Evolutionary conservation across 108 stramenopile genomes (phyloP), one percentile per base, ranked within the genome.

Genomic region (Fistulifera pelliculosa): DNA sequence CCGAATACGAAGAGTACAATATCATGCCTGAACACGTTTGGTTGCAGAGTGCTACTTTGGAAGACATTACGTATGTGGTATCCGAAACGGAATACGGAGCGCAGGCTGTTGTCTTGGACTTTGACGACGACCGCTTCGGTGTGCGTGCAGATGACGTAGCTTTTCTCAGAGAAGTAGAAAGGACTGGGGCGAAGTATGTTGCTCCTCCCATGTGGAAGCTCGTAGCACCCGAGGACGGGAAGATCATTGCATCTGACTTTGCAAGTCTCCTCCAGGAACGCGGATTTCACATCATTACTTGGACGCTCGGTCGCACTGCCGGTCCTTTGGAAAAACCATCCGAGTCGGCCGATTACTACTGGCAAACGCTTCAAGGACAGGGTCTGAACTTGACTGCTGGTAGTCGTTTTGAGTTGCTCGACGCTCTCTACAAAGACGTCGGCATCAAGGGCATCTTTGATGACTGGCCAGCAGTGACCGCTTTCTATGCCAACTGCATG

Each of bases 401-500:
- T 17, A 64, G 71, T 41, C 43, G 54, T 1, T 76, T 62, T 47
- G 63, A 42, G 6, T 62, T 82, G 40, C 67, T 82, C 41, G 51
- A 82, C 38, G 75, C 69, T 16, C 54, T 82, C 21, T 15, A 44
- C 35, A 19, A 74, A 41, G 77, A 85, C 6, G 68, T 82, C 31
- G 85, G 80, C 13, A 62, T 82, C 17, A 11, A 79, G 1, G 85
- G 71, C 10, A 61, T 86, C 15, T 82, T 86, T 68, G 65, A 73
- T 23, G 84, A 85, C 52, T 85, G 84, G 84, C 75, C 84, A 15
- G 76, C 79, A 21, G 80, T 80, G 4, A 58, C 61, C 2, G 80
- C 85, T 0, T 81, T 86, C 68, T 82, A 56, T 61, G 85, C 78
- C 54, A 86, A 81, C 59, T 86, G 80, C 62, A 72, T 67, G 70